Evolutionary conservation across 495 filamentous ascomycete genomes (phyloP).

Genomic region (Entonaema liquescens): DNA sequence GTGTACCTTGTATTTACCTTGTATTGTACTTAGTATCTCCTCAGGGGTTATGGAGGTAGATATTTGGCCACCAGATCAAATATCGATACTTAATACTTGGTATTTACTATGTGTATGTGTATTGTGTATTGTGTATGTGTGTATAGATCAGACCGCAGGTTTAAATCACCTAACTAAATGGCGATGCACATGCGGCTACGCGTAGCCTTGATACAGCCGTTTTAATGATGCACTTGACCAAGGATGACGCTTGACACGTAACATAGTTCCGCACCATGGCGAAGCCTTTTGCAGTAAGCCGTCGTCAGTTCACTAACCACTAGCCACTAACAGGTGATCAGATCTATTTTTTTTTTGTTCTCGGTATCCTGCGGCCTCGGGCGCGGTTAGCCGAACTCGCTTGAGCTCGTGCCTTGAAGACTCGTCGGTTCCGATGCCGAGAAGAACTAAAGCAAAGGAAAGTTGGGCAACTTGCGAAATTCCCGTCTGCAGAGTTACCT

Average conservation of each 20-base stretch:
- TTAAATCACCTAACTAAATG: not conserved
- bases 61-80: not conserved
- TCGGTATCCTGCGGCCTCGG: constrained; percentile 29
- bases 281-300: constrained; percentile 15
- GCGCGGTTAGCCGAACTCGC: constrained; percentile 9
- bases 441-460: constrained; percentile 17
- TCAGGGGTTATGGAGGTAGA: no score
- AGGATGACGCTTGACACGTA: constrained; percentile 38
- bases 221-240: constrained; percentile 21
- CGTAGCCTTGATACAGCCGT: constrained; percentile 20
- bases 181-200: constrained; percentile 34
- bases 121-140: no score
- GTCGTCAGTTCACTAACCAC: constrained; percentile 10
- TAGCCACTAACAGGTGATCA: constrained; percentile 11
- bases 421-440: constrained; percentile 36
- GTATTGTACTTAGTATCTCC: no score
- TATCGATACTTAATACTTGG: no score
- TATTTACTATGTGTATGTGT: no score
- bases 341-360: not conserved
- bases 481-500: constrained; percentile 7
- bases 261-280: constrained; percentile 26
- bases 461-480: constrained; percentile 24
- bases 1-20: not conserved
- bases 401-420: constrained; percentile 17
- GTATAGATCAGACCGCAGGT: not conserved